Conservation (phyloP, 371 early-diverging fungal species). For the Dichotomocladium elegans region DNA sequence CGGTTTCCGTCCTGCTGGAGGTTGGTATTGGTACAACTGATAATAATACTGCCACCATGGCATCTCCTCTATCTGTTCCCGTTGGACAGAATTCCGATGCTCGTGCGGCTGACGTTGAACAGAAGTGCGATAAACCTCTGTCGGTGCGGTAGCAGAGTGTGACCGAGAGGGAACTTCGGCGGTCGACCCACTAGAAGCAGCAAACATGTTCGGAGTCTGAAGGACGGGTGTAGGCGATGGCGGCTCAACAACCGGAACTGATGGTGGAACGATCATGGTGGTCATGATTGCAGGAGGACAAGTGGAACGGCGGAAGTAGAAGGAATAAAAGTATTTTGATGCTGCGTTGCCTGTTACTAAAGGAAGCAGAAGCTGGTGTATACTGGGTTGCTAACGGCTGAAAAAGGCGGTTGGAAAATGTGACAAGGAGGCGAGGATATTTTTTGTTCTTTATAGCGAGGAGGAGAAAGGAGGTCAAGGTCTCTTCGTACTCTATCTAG, state of each 20-base stretch:
- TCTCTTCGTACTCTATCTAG: too few relatives aligned
- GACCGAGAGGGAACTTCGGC: slow-evolving; percentile 7
- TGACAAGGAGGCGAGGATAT: slow-evolving; percentile 8
- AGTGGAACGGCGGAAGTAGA: not conserved
- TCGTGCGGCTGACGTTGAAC: slow-evolving; percentile 26
- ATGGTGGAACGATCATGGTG: slow-evolving; percentile 8
- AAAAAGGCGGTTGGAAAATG: slow-evolving; percentile 8
- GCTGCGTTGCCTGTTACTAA: not conserved
- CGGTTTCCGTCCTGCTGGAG: slow-evolving; percentile 44
- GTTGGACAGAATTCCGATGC: slow-evolving; percentile 14
- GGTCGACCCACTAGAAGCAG: too few relatives aligned
- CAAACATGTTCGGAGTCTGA: slow-evolving; percentile 11
- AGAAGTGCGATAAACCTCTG: slow-evolving; percentile 15
- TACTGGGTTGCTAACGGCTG: slow-evolving; percentile 7
- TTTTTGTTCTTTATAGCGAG: too few relatives aligned
- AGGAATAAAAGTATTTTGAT: not conserved
- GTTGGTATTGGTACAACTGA: slow-evolving; percentile 40
- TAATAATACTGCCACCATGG: slow-evolving; percentile 50
- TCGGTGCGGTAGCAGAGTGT: slow-evolving; percentile 2
- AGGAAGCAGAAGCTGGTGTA: too few relatives aligned
- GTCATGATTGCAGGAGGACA: not conserved
- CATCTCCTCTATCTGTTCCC: slow-evolving; percentile 13
- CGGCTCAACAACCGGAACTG: slow-evolving; percentile 1
- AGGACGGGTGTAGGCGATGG: slow-evolving; percentile 2
- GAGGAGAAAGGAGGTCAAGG: too few relatives aligned